These are phyloP conservation scores for Omphalotus olearius DNA, from an alignment of 1,284 basidiomycete species.

Conservation along the genomic window DNA sequence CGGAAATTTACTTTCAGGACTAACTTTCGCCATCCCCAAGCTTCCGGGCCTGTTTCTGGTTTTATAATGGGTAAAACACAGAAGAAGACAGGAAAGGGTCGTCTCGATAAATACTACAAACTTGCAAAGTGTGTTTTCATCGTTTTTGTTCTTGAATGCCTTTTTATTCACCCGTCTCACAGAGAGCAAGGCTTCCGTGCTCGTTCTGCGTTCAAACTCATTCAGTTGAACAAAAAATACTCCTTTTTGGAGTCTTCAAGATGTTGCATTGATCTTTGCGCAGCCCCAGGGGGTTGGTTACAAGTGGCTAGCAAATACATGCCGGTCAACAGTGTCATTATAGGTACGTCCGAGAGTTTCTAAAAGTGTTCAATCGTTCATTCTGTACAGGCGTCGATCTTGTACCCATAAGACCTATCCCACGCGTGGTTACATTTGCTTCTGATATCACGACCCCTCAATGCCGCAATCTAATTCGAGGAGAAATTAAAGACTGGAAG, in stretches of 20 bases:
- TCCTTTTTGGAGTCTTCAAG: slow-evolving; percentile 86
- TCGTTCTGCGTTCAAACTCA: slow-evolving; percentile 99
- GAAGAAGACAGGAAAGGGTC: slow-evolving; percentile 93
- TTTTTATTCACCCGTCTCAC: slow-evolving; percentile 12
- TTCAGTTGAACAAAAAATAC: slow-evolving; percentile 99
- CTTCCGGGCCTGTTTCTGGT: not conserved
- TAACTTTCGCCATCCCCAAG: not conserved
- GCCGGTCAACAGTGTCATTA: slow-evolving; percentile 92
- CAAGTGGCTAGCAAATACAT: slow-evolving; percentile 99
- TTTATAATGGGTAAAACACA: slow-evolving; percentile 68
- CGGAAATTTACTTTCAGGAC: not conserved
- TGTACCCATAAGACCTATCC: slow-evolving; percentile 95
- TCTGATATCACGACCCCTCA: slow-evolving; percentile 93
- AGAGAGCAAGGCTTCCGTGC: slow-evolving; percentile 99
- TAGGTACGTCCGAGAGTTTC: slow-evolving; percentile 63
- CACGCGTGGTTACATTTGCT: slow-evolving; percentile 88
- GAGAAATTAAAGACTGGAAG: slow-evolving; percentile 97
- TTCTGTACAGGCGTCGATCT: slow-evolving; percentile 80
- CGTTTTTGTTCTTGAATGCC: not conserved
- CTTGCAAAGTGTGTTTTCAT: slow-evolving; percentile 73
- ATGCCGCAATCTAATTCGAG: slow-evolving; percentile 85
- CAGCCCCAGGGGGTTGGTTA: slow-evolving; percentile 98
- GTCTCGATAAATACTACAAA: slow-evolving; percentile 94
- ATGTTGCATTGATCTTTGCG: slow-evolving; percentile 98
- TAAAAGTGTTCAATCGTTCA: slow-evolving; percentile 9